Evolutionary conservation across 176 grass and related monocot genomes (phyloP).

Genomic region (Bromus sterilis): DNA sequence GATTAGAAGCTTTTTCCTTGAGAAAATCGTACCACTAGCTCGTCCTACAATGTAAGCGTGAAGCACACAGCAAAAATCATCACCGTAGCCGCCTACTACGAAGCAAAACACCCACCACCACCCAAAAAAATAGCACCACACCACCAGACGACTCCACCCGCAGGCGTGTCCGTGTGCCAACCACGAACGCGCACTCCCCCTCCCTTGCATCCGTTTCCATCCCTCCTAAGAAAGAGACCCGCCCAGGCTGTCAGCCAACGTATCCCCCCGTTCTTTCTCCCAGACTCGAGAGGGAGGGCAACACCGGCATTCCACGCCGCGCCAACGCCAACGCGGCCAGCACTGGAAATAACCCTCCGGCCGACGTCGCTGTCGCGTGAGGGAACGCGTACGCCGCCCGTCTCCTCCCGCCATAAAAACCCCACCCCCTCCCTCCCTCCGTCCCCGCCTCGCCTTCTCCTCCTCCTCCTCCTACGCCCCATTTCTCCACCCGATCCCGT

Average conservation of each 20-base stretch:
- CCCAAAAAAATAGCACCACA: neutral
- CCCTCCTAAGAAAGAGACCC: neutral
- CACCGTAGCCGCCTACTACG: neutral
- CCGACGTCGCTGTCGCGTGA: constrained; percentile 33
- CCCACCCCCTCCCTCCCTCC: neutral
- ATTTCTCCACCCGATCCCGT: neutral
- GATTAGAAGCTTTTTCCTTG: too few relatives aligned
- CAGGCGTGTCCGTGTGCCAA: neutral
- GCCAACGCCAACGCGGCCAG: neutral
- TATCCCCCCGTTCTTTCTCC: neutral
- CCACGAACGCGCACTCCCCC: neutral
- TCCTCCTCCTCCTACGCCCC: neutral
- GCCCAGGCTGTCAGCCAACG: neutral
- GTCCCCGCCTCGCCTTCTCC: neutral
- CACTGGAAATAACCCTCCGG: constrained; percentile 17
- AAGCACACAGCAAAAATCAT: neutral
- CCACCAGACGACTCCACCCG: neutral
- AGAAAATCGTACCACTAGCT: too few relatives aligned
- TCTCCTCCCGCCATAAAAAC: constrained; percentile 31
- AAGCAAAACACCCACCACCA: neutral
- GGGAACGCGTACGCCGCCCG: constrained; percentile 41
- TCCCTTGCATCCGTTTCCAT: neutral
- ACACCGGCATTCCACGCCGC: constrained; percentile 1
- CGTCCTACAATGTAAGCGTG: too few relatives aligned
- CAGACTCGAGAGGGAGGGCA: neutral